phyloP scores from a whole-genome alignment of 495 filamentous ascomycete species.

The Platismatia glauca region DNA sequence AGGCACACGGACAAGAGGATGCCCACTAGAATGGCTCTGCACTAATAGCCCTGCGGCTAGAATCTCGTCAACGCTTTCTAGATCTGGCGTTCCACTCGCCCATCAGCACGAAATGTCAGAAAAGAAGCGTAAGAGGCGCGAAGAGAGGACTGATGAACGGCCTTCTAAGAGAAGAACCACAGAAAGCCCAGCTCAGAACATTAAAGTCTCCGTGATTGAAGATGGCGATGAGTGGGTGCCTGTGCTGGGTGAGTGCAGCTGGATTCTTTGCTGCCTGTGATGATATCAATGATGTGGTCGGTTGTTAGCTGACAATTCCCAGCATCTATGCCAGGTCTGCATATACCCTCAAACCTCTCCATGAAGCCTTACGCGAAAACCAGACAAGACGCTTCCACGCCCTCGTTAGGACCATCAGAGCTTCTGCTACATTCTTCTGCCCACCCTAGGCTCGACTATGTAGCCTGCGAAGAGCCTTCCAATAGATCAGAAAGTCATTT shows the following conservation, averaged over 20 bases:
- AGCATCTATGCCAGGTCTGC: slow-evolving; percentile 65
- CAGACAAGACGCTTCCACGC: slow-evolving; percentile 33
- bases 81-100: neutral
- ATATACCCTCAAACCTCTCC: slow-evolving; percentile 43
- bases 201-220: slow-evolving; percentile 51
- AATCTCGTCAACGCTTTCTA: neutral
- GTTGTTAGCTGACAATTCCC: neutral
- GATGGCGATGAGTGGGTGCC: slow-evolving; percentile 52
- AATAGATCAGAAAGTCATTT: slow-evolving; percentile 53
- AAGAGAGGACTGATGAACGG: slow-evolving; percentile 39
- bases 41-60: neutral
- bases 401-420: slow-evolving; percentile 41
- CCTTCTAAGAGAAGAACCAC: slow-evolving; percentile 55
- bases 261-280: neutral
- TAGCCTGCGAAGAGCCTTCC: slow-evolving; percentile 61
- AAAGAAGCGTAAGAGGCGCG: slow-evolving; percentile 66
- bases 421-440: slow-evolving; percentile 71
- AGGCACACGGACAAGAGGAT: too few relatives aligned
- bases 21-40: neutral
- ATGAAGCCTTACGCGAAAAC: slow-evolving; percentile 57
- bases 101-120: slow-evolving; percentile 30
- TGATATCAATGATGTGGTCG: neutral
- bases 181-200: slow-evolving; percentile 34
- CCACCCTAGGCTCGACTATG: slow-evolving; percentile 73
- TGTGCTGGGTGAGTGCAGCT: slow-evolving; percentile 48